phyloP scores from a whole-genome alignment of 2,329 filamentous ascomycete genomes.

The Tolypocladium guangdongense region DNA sequence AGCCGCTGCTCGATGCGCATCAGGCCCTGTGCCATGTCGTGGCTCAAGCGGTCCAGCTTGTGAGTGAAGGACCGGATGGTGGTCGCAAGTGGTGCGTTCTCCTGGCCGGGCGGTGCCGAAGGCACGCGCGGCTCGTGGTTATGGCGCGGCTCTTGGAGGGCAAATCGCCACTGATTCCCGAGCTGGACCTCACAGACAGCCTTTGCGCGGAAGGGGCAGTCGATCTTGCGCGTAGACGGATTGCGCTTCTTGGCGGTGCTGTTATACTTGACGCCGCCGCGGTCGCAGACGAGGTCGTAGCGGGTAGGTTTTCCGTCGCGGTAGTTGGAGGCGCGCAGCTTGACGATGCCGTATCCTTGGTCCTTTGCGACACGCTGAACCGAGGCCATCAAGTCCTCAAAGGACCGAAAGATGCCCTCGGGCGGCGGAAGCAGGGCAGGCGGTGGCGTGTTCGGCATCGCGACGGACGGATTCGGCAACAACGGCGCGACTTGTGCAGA shows the following conservation, averaged over 20 bases:
- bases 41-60: slow-evolving; percentile 47
- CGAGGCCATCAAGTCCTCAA: slow-evolving; percentile 46
- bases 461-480: slow-evolving; percentile 19
- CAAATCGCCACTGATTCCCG: slow-evolving; percentile 53
- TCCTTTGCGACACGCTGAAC: slow-evolving; percentile 51
- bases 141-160: slow-evolving; percentile 47
- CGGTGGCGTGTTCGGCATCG: slow-evolving; percentile 36
- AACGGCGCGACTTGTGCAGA: slow-evolving; percentile 14
- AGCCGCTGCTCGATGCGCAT: slow-evolving; percentile 38
- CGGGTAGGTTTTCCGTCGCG: slow-evolving; percentile 51
- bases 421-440: slow-evolving; percentile 42
- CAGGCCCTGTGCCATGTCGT: slow-evolving; percentile 44
- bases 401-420: slow-evolving; percentile 48
- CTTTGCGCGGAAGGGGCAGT: slow-evolving; percentile 53
- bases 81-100: slow-evolving; percentile 46
- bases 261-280: slow-evolving; percentile 53
- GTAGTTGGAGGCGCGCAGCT: slow-evolving; percentile 52
- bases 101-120: slow-evolving; percentile 41
- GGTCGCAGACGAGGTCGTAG: slow-evolving; percentile 52
- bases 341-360: slow-evolving; percentile 52
- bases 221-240: slow-evolving; percentile 52
- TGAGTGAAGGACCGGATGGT: slow-evolving; percentile 47
- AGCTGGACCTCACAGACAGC: slow-evolving; percentile 53
- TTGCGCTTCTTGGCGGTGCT: slow-evolving; percentile 56
- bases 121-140: slow-evolving; percentile 50